These are phyloP conservation scores for Aspergillus phoenicis DNA, from an alignment of 2,329 filamentous ascomycete species.

Conservation along the genomic window DNA sequence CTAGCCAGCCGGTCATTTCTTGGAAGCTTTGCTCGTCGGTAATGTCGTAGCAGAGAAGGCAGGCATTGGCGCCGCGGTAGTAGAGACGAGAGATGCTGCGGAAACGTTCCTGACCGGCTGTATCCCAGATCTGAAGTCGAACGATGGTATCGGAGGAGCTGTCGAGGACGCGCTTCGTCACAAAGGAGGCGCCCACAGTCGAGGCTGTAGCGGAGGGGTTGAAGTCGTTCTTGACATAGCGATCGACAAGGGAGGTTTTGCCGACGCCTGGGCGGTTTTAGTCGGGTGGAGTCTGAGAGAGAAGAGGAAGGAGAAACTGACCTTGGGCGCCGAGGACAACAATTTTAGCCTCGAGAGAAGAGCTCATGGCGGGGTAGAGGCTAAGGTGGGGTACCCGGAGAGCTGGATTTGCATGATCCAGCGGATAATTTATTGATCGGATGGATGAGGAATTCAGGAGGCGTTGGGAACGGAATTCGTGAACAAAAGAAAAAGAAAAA, in stretches of 20 bases:
- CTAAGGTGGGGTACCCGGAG: constrained; percentile 27
- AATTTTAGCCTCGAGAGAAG: constrained; percentile 55
- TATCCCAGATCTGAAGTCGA: constrained; percentile 95
- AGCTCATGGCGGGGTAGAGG: constrained; percentile 46
- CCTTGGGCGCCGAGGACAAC: constrained; percentile 56
- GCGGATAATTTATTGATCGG: not conserved
- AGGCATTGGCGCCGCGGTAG: constrained; percentile 93
- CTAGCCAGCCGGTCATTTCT: constrained; percentile 91
- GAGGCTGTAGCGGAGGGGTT: constrained; percentile 52
- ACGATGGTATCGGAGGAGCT: constrained; percentile 83
- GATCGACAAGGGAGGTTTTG: constrained; percentile 56
- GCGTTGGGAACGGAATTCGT: not conserved
- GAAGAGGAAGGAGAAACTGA: constrained; percentile 25
- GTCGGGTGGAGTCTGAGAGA: not conserved
- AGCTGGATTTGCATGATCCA: constrained; percentile 37
- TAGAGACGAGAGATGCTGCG: constrained; percentile 92
- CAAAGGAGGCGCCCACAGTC: constrained; percentile 78
- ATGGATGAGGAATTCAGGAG: not conserved
- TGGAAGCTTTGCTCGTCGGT: constrained; percentile 81
- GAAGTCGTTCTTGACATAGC: constrained; percentile 52
- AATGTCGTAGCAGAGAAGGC: constrained; percentile 92
- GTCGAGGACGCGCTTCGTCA: constrained; percentile 79
- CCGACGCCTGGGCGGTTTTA: constrained; percentile 48
- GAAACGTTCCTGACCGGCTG: constrained; percentile 93
- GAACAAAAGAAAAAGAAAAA: not conserved